Percentiles rank a stretch among this genome's conserved stretches.
Evolutionary conservation across 2,329 filamentous ascomycete species (phyloP).

Genomic region (Rhinocladiella mackenziei): DNA sequence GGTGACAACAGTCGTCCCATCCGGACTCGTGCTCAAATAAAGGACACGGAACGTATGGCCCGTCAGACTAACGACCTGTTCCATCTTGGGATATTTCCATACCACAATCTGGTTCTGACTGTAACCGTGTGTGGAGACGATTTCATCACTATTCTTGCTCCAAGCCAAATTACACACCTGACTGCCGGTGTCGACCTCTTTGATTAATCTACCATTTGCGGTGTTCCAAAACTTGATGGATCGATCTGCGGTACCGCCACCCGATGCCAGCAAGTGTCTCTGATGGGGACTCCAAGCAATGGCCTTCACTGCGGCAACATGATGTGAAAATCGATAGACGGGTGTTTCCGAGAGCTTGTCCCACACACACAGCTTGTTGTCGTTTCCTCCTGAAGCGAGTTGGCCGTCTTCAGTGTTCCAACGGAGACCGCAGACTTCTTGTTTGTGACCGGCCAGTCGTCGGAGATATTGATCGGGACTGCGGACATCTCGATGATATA

Average conservation of each 20-base stretch:
- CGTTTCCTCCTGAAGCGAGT: conserved; percentile 90
- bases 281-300: conserved; percentile 98
- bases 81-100: conserved; percentile 99
- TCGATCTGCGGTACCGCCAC: conserved; percentile 90
- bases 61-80: conserved; percentile 88
- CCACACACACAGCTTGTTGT: conserved; percentile 99
- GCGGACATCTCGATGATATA: conserved; percentile 93
- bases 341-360: conserved; percentile 91
- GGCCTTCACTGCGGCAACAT: conserved; percentile 93
- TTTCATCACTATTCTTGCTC: conserved; percentile 96
- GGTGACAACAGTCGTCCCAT: conserved; percentile 88
- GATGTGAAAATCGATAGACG: conserved; percentile 88
- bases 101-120: conserved; percentile 98
- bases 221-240: conserved; percentile 99
- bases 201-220: conserved; percentile 70
- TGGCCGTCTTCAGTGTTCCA: conserved; percentile 98
- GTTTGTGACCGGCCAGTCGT: conserved; percentile 89
- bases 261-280: conserved; percentile 86
- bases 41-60: conserved; percentile 95
- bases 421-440: conserved; percentile 92
- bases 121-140: conserved; percentile 95
- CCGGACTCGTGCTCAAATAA: conserved; percentile 95
- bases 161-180: conserved; percentile 98
- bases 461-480: conserved; percentile 85
- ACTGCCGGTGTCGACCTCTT: conserved; percentile 91